These are phyloP conservation scores for Endocladia muricata DNA, from an alignment of 31 red algal genomes.

Conservation along the genomic window DNA sequence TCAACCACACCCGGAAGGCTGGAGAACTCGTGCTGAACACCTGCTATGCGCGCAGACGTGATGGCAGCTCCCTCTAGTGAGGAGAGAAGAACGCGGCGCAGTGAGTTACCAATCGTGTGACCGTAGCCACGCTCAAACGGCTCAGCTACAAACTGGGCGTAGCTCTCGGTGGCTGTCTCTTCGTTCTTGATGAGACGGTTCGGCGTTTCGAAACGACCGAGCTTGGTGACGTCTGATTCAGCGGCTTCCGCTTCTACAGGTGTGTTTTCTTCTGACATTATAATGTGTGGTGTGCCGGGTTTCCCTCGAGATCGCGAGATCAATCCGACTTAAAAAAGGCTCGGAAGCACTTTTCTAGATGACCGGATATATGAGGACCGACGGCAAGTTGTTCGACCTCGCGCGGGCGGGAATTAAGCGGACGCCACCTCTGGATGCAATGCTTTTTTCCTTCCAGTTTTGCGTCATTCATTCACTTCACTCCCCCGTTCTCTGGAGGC, in stretches of 20 bases:
- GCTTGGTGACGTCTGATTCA: background rate
- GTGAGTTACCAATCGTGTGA: conserved; percentile 12
- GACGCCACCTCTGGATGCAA: too few relatives aligned
- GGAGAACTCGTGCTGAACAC: conserved; percentile 12
- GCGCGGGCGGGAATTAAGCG: too few relatives aligned
- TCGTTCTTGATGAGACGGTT: background rate
- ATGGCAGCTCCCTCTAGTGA: conserved; percentile 22
- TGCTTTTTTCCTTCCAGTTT: too few relatives aligned
- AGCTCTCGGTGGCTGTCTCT: conserved; percentile 12
- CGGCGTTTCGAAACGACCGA: conserved; percentile 1
- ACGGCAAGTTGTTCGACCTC: too few relatives aligned
- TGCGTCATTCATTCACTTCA: too few relatives aligned
- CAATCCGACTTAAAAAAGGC: background rate
- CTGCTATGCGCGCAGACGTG: conserved; percentile 6
- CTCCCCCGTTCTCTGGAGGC: too few relatives aligned
- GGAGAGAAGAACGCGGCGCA: conserved; percentile 10
- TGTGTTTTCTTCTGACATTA: background rate
- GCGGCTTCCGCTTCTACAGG: background rate
- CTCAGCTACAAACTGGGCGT: conserved; percentile 32
- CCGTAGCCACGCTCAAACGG: conserved; percentile 24
- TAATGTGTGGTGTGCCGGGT: conserved; percentile 1
- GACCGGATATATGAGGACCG: too few relatives aligned
- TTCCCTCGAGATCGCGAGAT: too few relatives aligned
- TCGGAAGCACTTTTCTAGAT: too few relatives aligned
- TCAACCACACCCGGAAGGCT: conserved; percentile 3